These are phyloP conservation scores for Lentinus brumalis DNA, from an alignment of 768 basidiomycete genomes.

Conservation along the genomic window DNA sequence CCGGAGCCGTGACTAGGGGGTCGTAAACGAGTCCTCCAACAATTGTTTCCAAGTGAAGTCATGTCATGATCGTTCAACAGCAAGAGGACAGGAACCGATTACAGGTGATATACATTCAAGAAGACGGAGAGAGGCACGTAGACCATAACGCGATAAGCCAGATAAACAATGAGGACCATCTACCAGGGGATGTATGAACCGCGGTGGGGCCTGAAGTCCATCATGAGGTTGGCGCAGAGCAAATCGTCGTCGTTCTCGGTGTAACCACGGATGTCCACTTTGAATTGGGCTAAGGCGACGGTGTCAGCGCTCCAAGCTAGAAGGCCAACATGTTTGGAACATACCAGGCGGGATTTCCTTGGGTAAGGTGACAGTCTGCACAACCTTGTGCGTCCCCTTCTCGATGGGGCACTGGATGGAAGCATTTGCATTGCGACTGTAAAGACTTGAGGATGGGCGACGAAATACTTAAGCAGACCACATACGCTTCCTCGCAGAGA, in stretches of 20 bases:
- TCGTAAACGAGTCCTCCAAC: too few species aligned
- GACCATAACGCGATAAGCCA: not conserved
- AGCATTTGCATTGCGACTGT: constrained; percentile 73
- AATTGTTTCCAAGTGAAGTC: too few species aligned
- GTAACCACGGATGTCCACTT: constrained; percentile 66
- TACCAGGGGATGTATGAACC: constrained; percentile 31
- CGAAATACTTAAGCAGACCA: constrained; percentile 17
- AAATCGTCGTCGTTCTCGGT: constrained; percentile 73
- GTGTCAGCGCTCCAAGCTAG: constrained; percentile 2
- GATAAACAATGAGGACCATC: not conserved
- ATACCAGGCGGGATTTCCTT: constrained; percentile 86
- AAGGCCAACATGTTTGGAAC: constrained; percentile 5
- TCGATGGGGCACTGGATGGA: constrained; percentile 84
- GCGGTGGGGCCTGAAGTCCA: constrained; percentile 66
- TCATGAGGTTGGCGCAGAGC: constrained; percentile 77
- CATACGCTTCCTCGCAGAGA: constrained; percentile 93
- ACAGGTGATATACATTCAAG: not conserved
- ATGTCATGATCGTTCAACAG: not conserved
- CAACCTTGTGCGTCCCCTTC: constrained; percentile 67
- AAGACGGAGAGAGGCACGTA: not conserved
- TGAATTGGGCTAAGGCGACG: constrained; percentile 73
- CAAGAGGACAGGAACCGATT: not conserved
- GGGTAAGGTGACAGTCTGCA: constrained; percentile 84
- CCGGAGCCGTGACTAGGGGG: too few species aligned
- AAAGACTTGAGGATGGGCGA: not conserved